Base-by-base conservation (phyloP, 495 filamentous ascomycete genomes). In the Penicillium angulare region DNA sequence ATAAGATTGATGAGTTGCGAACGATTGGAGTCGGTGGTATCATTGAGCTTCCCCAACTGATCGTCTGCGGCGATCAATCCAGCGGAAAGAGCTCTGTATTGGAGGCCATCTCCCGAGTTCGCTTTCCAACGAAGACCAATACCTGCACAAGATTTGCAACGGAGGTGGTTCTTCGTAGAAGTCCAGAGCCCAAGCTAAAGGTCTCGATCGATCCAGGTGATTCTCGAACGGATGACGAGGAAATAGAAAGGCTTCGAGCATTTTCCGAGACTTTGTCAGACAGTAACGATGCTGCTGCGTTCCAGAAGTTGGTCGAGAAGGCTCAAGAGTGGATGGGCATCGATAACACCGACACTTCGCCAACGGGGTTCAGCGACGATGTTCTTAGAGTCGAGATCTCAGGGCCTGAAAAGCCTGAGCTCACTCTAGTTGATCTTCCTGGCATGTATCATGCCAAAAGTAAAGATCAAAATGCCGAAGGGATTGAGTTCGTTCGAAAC, bases 41-140 rank as follows among this genome's bases (percentile, higher is more conserved):
- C 48, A 65, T 88, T 4, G 73, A 78, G n/a, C 74, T 89, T 0
- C 88, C 88, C 0, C 85, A 89, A 50, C 71, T 92, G 20, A 76
- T 89, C 10, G 86, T 90, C n/a, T 84, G 84, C 49, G 86, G 87
- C 0, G 80, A 86, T 57, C 85, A 88, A 53, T 86, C 83, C 0
- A 78, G 80, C 9, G 87, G 87, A 2, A 90, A 90, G 55, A 86
- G 83, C 56, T 90, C 86, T 0, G 84, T 90, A 0, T 77, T 90
- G 0, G 85, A 90, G 66, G 86, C 84, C 0, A 80, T 92, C 39
- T 85, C 85, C 0, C 78, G 82, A 32, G 81, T 89, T 13, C 79
- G 80, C 0, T 90, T 90, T 50, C 84, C 86, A 0, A 59, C 75
- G n/a, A 79, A 85, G 34, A 79, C 80, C 46, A 81, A 77, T 38